Evolutionary conservation across 768 basidiomycete species (phyloP).

Genomic region (Paxillus involutus): DNA sequence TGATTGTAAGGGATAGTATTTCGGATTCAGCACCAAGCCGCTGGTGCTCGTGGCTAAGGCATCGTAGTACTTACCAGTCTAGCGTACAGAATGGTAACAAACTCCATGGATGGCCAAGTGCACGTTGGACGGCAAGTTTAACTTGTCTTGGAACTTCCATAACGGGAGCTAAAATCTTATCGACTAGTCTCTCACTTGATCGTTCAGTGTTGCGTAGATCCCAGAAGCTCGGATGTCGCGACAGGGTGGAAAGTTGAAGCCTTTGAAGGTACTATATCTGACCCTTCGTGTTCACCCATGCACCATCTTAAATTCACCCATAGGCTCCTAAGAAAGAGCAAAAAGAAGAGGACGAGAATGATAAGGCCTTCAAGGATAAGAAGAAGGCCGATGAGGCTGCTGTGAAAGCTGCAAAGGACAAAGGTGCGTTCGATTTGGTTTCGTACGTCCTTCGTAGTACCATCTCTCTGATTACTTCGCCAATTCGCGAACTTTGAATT

Average conservation of each 20-base stretch:
- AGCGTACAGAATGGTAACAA: too few relatives aligned
- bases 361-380: slow-evolving; percentile 70
- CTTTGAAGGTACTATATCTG: slow-evolving; percentile 63
- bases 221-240: slow-evolving; percentile 36
- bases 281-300: not conserved
- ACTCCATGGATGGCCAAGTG: too few relatives aligned
- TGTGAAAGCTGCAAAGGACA: slow-evolving; percentile 68
- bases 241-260: slow-evolving; percentile 87
- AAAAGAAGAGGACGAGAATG: slow-evolving; percentile 70
- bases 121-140: too few relatives aligned
- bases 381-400: slow-evolving; percentile 75
- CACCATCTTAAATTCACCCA: not conserved
- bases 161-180: not conserved
- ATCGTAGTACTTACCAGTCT: too few relatives aligned
- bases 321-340: slow-evolving; percentile 85
- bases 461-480: not conserved
- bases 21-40: too few relatives aligned
- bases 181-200: not conserved
- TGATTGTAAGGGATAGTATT: too few relatives aligned
- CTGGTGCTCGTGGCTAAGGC: too few relatives aligned
- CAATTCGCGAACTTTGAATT: slow-evolving; percentile 19
- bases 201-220: not conserved
- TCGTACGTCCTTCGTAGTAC: not conserved
- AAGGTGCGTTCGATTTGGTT: slow-evolving; percentile 46
- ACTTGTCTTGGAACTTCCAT: not conserved